phyloP scores from a whole-genome alignment of 345 rosid genomes.

The Mallotus nudiflorus region DNA sequence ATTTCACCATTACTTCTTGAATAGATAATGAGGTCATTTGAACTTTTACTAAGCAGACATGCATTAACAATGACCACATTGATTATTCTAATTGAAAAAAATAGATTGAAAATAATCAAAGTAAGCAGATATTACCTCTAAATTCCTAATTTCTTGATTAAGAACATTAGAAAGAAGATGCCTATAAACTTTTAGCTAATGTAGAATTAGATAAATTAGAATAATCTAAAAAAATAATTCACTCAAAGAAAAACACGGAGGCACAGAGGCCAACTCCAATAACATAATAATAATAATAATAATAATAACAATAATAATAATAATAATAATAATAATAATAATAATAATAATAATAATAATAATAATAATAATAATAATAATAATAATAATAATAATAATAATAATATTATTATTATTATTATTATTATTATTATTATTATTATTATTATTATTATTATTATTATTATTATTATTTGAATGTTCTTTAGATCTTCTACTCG shows the following conservation, averaged over 20 bases:
- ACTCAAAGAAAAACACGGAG: not conserved
- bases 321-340: no score
- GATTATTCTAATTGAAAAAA: not conserved
- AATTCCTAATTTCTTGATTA: slow-evolving; percentile 40
- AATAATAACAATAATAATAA: no score
- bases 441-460: no score
- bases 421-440: no score
- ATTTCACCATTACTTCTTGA: not conserved
- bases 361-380: no score
- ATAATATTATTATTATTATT: no score
- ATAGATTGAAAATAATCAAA: not conserved
- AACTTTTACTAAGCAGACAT: not conserved
- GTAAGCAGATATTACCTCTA: slow-evolving; percentile 44
- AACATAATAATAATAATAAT: not conserved
- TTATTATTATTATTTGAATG: no score
- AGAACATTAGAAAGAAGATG: slow-evolving; percentile 73
- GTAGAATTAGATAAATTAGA: slow-evolving; percentile 82
- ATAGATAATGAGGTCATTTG: not conserved
- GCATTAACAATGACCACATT: not conserved
- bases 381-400: no score
- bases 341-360: no score
- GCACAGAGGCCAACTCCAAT: no score
- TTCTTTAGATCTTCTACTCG: no score
- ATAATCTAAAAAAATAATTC: slow-evolving; percentile 48
- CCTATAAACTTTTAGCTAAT: slow-evolving; percentile 67